Evolutionary conservation across 441 rosid genomes (phyloP).

Genomic region (Bocquillonia castaneifolia): DNA sequence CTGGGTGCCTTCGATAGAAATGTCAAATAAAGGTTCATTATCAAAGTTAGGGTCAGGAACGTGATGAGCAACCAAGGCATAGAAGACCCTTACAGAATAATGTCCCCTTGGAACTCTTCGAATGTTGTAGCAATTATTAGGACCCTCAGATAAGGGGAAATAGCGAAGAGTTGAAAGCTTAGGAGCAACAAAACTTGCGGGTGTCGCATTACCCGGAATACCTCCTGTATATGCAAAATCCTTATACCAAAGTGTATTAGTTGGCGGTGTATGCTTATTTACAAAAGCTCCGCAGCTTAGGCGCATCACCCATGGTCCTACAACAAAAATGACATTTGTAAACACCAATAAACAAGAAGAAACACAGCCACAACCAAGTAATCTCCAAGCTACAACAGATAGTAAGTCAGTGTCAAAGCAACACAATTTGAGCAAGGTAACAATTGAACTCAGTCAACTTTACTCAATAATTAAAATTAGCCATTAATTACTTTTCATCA

Average conservation of each 20-base stretch:
- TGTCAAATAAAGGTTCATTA: constrained; percentile 78
- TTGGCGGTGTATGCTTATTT: constrained; percentile 56
- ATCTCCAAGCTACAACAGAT: background rate
- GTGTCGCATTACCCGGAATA: constrained; percentile 56
- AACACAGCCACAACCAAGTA: background rate
- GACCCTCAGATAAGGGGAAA: constrained; percentile 84
- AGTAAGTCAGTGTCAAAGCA: no score
- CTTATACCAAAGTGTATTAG: constrained; percentile 82
- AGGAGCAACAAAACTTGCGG: constrained; percentile 58
- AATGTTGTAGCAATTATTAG: constrained; percentile 77
- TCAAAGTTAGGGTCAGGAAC: constrained; percentile 51
- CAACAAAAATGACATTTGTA: constrained; percentile 8
- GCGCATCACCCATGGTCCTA: constrained; percentile 87
- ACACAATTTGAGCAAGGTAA: no score
- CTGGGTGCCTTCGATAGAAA: constrained; percentile 85
- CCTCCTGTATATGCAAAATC: constrained; percentile 96
- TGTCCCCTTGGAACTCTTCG: constrained; percentile 69
- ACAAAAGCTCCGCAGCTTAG: constrained; percentile 86
- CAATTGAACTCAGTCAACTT: no score
- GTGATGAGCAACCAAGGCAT: constrained; percentile 43
- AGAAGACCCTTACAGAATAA: constrained; percentile 77
- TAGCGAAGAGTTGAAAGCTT: constrained; percentile 67
- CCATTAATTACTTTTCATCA: no score
- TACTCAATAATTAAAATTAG: no score
- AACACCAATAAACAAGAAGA: constrained; percentile 8